phyloP scores from a whole-genome alignment of 345 rosid genomes.

The Ceriops tagal region DNA sequence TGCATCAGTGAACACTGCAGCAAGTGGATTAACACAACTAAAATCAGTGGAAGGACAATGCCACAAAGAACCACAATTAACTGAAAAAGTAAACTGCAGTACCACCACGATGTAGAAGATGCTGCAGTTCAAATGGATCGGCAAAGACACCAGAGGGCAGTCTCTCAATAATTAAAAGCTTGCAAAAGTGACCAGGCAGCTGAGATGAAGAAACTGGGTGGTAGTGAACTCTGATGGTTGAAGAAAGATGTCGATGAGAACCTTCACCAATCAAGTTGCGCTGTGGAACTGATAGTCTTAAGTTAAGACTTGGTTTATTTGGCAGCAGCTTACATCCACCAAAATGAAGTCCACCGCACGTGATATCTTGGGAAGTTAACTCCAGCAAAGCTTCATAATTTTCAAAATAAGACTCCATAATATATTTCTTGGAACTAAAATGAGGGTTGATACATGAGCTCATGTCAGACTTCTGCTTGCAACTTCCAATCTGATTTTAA shows the following conservation, averaged over 20 bases:
- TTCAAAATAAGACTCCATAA: constrained; percentile 56
- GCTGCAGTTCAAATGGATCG: constrained; percentile 89
- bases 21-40: neutral
- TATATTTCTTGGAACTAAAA: constrained; percentile 30
- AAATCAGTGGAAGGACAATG: neutral
- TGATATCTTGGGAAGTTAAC: constrained; percentile 43
- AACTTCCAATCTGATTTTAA: constrained; percentile 30
- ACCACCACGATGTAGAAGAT: constrained; percentile 55
- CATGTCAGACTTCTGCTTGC: constrained; percentile 3
- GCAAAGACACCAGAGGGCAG: constrained; percentile 85
- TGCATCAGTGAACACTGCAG: constrained; percentile 49
- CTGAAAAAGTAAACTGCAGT: neutral
- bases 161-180: constrained; percentile 55
- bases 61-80: neutral
- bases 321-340: constrained; percentile 30
- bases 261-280: constrained; percentile 72
- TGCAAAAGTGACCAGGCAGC: constrained; percentile 26
- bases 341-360: constrained; percentile 24
- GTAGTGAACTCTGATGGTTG: constrained; percentile 44
- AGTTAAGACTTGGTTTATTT: constrained; percentile 16
- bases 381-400: constrained; percentile 40
- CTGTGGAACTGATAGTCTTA: constrained; percentile 31
- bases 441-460: neutral
- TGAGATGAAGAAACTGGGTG: constrained; percentile 20
- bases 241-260: constrained; percentile 69